Evolutionary conservation across 306 rosid species (phyloP).

Genomic region (Gynostemma pentaphyllum): DNA sequence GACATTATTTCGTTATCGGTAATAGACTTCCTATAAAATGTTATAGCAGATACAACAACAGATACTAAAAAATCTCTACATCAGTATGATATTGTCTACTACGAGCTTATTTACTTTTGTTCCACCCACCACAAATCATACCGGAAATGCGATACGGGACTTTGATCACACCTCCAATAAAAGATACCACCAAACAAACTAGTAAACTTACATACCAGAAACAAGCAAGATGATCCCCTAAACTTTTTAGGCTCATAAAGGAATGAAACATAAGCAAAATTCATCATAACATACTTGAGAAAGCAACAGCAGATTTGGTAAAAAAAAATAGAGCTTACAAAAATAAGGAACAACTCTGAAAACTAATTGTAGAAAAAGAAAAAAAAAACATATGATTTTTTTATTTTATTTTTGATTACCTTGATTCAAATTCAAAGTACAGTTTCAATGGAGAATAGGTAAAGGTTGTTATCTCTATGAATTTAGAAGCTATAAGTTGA

Average conservation of each 20-base stretch:
- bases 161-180: no score
- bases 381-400: neutral
- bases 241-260: neutral
- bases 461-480: neutral
- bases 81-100: no score
- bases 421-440: neutral
- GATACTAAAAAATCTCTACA: no score
- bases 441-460: neutral
- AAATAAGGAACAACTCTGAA: neutral
- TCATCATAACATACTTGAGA: neutral
- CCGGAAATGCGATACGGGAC: no score
- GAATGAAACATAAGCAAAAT: neutral
- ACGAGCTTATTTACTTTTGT: no score
- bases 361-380: neutral
- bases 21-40: no score
- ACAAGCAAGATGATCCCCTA: neutral
- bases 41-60: no score
- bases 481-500: neutral
- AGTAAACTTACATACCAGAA: neutral
- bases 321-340: neutral
- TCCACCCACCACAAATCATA: no score
- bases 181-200: neutral
- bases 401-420: neutral
- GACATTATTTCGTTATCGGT: neutral
- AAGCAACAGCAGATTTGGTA: neutral